Percentiles rank a stretch among this genome's conserved stretches.
Evolutionary conservation across 305 asterid species (phyloP).

Genomic region (Solanum hybrid): DNA sequence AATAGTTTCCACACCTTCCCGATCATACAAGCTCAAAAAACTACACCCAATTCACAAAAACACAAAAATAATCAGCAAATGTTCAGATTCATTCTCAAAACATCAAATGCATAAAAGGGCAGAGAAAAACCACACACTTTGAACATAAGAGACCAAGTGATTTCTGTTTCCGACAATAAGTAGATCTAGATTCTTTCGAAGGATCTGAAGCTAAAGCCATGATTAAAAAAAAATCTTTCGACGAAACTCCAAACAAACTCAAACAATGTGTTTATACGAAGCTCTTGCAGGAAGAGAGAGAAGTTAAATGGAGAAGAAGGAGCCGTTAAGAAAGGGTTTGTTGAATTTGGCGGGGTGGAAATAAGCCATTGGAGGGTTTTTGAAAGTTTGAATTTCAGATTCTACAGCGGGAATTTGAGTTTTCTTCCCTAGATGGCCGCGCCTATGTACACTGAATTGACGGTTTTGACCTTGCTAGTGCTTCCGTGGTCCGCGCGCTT

Average conservation of each 20-base stretch:
- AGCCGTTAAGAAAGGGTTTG: constrained; percentile 12
- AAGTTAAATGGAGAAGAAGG: not conserved
- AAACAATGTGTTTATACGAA: not conserved
- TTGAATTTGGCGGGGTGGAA: constrained; percentile 11
- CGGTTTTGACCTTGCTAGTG: not conserved
- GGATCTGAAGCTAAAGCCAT: constrained; percentile 24
- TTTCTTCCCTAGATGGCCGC: not conserved
- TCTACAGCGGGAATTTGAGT: constrained; percentile 6
- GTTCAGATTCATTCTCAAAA: constrained; percentile 1
- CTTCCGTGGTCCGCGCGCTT: not conserved
- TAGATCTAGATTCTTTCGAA: constrained; percentile 51
- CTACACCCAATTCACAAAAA: constrained; percentile 22
- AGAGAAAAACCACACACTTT: constrained; percentile 27
- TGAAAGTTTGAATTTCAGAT: constrained; percentile 13
- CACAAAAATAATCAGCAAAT: not conserved
- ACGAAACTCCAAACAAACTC: not conserved
- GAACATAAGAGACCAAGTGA: constrained; percentile 87
- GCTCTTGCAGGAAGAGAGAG: not conserved
- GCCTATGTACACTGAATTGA: not conserved
- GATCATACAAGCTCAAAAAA: constrained; percentile 66
- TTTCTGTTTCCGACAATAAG: constrained; percentile 87
- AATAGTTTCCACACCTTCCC: constrained; percentile 62
- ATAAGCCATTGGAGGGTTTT: constrained; percentile 9
- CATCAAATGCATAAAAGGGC: not conserved
- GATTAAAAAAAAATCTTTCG: not conserved